Conservation (phyloP, 331 rosid species). For the Quercus tomentella region DNA sequence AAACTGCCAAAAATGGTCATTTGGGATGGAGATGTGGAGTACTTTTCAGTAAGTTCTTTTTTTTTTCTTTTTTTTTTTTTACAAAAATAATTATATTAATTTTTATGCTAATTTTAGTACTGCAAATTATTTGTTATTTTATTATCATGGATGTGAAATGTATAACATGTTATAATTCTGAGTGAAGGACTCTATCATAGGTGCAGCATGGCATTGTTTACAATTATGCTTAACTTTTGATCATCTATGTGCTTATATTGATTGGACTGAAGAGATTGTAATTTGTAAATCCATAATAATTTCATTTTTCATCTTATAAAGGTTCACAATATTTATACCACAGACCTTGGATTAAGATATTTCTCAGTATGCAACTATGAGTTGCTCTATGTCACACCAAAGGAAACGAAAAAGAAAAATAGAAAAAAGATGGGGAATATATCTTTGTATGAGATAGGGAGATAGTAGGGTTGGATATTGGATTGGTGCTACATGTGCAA, state of each 20-base stretch:
- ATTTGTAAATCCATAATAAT: neutral
- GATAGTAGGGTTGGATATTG: too few relatives aligned
- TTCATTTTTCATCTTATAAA: neutral
- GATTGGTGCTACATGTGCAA: too few relatives aligned
- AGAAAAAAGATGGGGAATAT: too few relatives aligned
- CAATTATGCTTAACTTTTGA: neutral
- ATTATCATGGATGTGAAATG: neutral
- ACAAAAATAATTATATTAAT: neutral
- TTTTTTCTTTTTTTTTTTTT: neutral
- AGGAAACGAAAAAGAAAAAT: too few relatives aligned
- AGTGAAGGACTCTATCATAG: neutral
- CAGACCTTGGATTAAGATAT: too few relatives aligned
- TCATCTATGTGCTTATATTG: neutral
- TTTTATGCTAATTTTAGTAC: constrained; percentile 5
- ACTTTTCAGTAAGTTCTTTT: constrained; percentile 56
- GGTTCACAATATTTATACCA: too few relatives aligned
- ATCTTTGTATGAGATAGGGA: too few relatives aligned
- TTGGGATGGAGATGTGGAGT: constrained; percentile 87
- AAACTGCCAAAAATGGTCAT: constrained; percentile 76
- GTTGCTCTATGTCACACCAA: too few relatives aligned
- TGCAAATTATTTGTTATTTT: constrained; percentile 3
- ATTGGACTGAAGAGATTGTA: neutral
- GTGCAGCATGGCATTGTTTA: neutral
- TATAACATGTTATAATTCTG: neutral
- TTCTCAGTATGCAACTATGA: too few relatives aligned